Base-by-base conservation (phyloP, 352 stramenopile genomes). In the Phytophthora cactorum region DNA sequence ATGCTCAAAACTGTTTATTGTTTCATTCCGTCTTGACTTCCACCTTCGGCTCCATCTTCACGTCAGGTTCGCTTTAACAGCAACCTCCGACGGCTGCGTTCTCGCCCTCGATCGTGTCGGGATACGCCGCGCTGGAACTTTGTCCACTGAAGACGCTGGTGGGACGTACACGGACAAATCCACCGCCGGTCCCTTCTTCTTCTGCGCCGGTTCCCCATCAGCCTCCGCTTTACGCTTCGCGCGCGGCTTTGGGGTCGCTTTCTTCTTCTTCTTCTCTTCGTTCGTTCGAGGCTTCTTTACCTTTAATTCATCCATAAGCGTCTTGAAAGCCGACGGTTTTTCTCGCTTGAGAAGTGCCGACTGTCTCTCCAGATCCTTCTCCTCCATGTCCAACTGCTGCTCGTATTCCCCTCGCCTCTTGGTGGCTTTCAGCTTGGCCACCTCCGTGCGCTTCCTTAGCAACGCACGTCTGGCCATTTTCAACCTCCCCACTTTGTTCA, bases 341-440 rank as follows among this genome's bases (percentile, higher is more conserved):
- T 70, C 10, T 2, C 59, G n/a, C 32, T 72, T 64, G 0, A 78
- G 67, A 38, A 70, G 12, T 15, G 54, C 47, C 1, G 53, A 46
- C 46, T 70, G 57, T 11, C 44, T 43, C 12, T 52, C 17, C 4
- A 78, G 36, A 12, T 62, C 71, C 38, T 67, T 59, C 45, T 72
- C 58, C 34, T 78, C 71, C 17, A 59, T 76, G 4, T 63, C 28
- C 10, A 80, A 47, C 53, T 77, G 63, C 58, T 75, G 54, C 49
- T 75, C 61, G 44, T 80, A 80, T 36, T 75, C 72, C 14, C 67
- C 44, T 27, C 53, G 63, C n/a, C 64, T 62, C 29, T 63, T 77
- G 46, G 64, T 77, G 36, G 28, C 52, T 59, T 70, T 70, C 54
- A 74, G 25, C 45, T 74, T 74, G 31, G 54, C 52, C 1, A 39